A percentile compares a stretch with the other conserved stretches of the same genome.
Evolutionary conservation across 495 filamentous ascomycete genomes (phyloP).

Genomic region (Penicillium daleae): DNA sequence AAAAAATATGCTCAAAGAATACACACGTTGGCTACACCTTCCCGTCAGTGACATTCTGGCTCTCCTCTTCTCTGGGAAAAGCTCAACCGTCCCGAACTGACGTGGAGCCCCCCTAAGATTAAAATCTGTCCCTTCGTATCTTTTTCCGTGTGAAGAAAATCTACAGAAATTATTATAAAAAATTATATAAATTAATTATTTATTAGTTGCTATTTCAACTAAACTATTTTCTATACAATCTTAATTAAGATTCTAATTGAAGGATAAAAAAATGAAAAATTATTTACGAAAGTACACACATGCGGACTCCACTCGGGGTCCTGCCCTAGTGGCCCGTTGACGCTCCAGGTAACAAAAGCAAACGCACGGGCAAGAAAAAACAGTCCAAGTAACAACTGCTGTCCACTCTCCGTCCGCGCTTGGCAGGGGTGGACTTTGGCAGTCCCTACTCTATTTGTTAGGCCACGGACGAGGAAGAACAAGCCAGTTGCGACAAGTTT

Average conservation of each 20-base stretch:
- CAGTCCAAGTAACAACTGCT: not conserved
- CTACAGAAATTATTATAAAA: no score
- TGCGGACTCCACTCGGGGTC: not conserved
- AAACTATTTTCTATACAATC: no score
- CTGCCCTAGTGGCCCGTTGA: not conserved
- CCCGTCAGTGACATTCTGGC: not conserved
- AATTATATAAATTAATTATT: no score
- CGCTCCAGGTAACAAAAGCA: not conserved
- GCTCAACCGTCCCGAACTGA: not conserved
- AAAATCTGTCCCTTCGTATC: slow-evolving; percentile 7
- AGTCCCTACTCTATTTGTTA: slow-evolving; percentile 23
- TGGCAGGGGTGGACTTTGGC: slow-evolving; percentile 16
- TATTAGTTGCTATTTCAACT: no score
- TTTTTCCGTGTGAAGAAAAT: not conserved
- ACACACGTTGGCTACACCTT: no score
- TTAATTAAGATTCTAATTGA: no score
- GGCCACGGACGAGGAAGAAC: slow-evolving; percentile 1
- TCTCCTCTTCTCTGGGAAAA: not conserved
- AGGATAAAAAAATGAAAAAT: no score
- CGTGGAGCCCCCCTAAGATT: not conserved
- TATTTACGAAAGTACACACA: slow-evolving; percentile 1
- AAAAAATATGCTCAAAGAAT: no score
- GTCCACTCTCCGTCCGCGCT: slow-evolving; percentile 11
- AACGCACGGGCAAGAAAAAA: not conserved
- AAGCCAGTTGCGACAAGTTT: not conserved